Evolutionary conservation across 768 basidiomycete genomes (phyloP).

Genomic region (Tylopilus plumbeoviolaceoides): DNA sequence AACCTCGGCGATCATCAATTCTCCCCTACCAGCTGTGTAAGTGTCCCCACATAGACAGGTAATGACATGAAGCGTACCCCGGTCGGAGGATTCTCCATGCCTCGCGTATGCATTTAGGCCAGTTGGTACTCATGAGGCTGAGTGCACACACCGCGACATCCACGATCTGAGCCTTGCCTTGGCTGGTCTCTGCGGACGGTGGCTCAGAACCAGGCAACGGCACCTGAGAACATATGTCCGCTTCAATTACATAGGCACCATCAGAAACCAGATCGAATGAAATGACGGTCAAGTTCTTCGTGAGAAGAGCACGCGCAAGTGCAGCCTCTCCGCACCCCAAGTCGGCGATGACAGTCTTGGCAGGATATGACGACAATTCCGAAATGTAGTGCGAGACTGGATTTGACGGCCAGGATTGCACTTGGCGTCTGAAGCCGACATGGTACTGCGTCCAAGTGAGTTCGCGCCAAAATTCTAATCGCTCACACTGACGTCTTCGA

Average conservation of each 20-base stretch:
- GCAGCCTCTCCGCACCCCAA: conserved; percentile 95
- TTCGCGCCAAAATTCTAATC: conserved; percentile 1
- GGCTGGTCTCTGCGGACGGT: conserved; percentile 33
- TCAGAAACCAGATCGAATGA: conserved; percentile 83
- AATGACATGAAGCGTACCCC: conserved; percentile 49
- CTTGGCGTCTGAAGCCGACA: conserved; percentile 85
- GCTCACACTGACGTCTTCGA: conserved; percentile 62
- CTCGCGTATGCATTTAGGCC: conserved; percentile 87
- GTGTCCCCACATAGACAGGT: conserved; percentile 1
- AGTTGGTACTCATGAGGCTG: conserved; percentile 96
- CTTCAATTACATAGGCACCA: conserved; percentile 73
- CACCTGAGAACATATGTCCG: conserved; percentile 78
- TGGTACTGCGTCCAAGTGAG: conserved; percentile 69
- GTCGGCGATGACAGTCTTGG: conserved; percentile 78
- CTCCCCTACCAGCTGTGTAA: conserved; percentile 48
- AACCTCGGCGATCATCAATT: conserved; percentile 86
- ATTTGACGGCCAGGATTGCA: conserved; percentile 90
- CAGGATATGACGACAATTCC: conserved; percentile 57
- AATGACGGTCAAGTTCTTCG: conserved; percentile 63
- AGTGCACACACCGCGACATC: conserved; percentile 92
- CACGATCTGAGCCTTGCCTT: conserved; percentile 70
- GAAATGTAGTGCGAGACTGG: conserved; percentile 83
- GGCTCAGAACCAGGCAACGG: conserved; percentile 82
- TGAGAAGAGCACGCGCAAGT: conserved; percentile 69
- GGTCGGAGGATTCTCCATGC: conserved; percentile 82